phyloP scores from a whole-genome alignment of 2,329 filamentous ascomycete genomes.

The Calonectria naviculata region DNA sequence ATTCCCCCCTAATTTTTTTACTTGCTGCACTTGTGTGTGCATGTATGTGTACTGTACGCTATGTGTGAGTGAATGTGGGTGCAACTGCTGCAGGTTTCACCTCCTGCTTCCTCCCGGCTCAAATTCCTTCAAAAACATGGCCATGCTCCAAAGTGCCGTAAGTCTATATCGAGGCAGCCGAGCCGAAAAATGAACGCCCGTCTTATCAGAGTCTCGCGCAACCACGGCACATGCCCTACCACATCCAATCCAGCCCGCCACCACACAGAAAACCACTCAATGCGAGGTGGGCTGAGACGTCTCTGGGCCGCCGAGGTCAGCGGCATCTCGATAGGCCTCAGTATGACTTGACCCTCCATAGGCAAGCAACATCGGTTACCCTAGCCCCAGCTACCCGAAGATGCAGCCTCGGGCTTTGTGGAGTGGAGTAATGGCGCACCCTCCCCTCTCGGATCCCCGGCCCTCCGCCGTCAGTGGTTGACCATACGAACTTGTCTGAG shows the following conservation, averaged over 20 bases:
- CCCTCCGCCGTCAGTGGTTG: slow-evolving; percentile 29
- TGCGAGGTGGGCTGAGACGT: slow-evolving; percentile 10
- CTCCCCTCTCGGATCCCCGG: slow-evolving; percentile 30
- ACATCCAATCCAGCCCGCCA: background rate
- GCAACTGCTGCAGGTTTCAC: slow-evolving; percentile 5
- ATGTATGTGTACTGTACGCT: slow-evolving; percentile 4
- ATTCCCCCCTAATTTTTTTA: slow-evolving; percentile 11
- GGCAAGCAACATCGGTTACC: slow-evolving; percentile 14
- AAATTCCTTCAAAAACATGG: background rate
- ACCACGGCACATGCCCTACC: slow-evolving; percentile 17
- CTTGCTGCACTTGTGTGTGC: slow-evolving; percentile 10
- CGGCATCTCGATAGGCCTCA: slow-evolving; percentile 7
- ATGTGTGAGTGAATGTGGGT: slow-evolving; percentile 8
- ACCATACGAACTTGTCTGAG: slow-evolving; percentile 35
- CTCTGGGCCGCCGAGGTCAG: slow-evolving; percentile 13
- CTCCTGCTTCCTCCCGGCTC: background rate
- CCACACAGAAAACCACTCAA: background rate
- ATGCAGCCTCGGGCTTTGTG: slow-evolving; percentile 35
- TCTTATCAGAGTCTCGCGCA: slow-evolving; percentile 1
- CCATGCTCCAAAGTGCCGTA: background rate
- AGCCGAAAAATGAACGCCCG: background rate
- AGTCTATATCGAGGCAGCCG: slow-evolving; percentile 3
- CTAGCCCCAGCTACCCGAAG: slow-evolving; percentile 30
- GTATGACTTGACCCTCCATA: slow-evolving; percentile 17
- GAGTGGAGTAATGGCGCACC: slow-evolving; percentile 41